Percentiles rank a stretch among this genome's conserved stretches.
Evolutionary conservation across 163 green algal genomes (phyloP).

Genomic region (Scenedesmus sp.): DNA sequence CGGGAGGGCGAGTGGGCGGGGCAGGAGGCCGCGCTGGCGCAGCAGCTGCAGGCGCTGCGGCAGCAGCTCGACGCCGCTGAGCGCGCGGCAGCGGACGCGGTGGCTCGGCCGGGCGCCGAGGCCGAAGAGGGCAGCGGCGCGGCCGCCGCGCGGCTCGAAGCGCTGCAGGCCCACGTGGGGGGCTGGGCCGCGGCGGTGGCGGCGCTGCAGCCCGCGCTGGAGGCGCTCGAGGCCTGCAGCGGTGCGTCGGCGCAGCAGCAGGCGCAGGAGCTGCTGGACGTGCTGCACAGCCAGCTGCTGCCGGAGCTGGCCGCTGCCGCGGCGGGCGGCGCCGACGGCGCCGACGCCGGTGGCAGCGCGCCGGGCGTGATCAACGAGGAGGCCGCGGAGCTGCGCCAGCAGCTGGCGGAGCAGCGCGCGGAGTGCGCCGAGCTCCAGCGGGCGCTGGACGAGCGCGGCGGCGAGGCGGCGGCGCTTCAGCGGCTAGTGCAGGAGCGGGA

Average conservation of each 20-base stretch:
- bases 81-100: no score
- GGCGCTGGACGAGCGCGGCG: not conserved
- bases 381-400: not conserved
- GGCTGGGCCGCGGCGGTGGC: not conserved
- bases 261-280: not conserved
- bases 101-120: no score
- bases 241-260: not conserved
- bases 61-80: not conserved
- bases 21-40: slow-evolving; percentile 7
- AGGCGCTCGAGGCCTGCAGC: not conserved
- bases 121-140: no score
- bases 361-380: not conserved
- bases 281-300: not conserved
- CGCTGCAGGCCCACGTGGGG: slow-evolving; percentile 7
- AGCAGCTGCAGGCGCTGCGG: slow-evolving; percentile 6
- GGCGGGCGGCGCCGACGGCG: not conserved
- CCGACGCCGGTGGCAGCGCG: not conserved
- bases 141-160: no score
- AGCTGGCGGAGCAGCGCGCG: not conserved
- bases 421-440: slow-evolving; percentile 12
- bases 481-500: slow-evolving; percentile 1
- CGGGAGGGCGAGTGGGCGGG: not conserved
- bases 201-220: not conserved
- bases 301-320: not conserved
- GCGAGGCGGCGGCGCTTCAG: not conserved